Evolutionary conservation across 2,329 filamentous ascomycete species (phyloP).

Genomic region (Thelonectria rubi): DNA sequence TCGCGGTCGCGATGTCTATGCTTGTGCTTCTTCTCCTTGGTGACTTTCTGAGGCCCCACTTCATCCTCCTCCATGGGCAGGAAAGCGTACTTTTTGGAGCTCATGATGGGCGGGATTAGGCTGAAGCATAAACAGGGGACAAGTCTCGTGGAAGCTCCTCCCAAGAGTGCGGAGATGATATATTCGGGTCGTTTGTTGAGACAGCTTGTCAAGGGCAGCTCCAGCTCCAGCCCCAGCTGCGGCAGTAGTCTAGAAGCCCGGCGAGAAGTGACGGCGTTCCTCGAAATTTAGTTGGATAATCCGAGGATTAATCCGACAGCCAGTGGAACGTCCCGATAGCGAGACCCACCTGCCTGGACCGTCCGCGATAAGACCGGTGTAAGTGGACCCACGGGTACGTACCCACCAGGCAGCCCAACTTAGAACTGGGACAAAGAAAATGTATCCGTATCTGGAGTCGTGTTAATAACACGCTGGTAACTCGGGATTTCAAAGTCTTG

Average conservation of each 20-base stretch:
- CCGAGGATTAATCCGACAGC: constrained; percentile 32
- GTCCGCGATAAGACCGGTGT: constrained; percentile 31
- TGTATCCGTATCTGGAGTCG: constrained; percentile 1
- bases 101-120: constrained; percentile 48
- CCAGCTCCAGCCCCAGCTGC: constrained; percentile 19
- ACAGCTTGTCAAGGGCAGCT: constrained; percentile 11
- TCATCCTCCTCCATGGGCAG: constrained; percentile 73
- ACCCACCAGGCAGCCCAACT: background rate
- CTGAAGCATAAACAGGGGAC: background rate
- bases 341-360: constrained; percentile 21
- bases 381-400: background rate
- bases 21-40: constrained; percentile 58
- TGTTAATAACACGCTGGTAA: constrained; percentile 51
- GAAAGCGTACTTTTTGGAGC: constrained; percentile 71
- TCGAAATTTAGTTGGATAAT: constrained; percentile 33
- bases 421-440: constrained; percentile 13
- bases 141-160: background rate
- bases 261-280: constrained; percentile 3
- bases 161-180: background rate
- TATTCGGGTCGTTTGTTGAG: constrained; percentile 2
- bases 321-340: constrained; percentile 41
- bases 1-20: constrained; percentile 54
- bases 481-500: constrained; percentile 13
- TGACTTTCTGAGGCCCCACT: constrained; percentile 63
- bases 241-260: constrained; percentile 10